These are phyloP conservation scores for Inga leiocalycina DNA, from an alignment of 306 rosid species.

Conservation along the genomic window DNA sequence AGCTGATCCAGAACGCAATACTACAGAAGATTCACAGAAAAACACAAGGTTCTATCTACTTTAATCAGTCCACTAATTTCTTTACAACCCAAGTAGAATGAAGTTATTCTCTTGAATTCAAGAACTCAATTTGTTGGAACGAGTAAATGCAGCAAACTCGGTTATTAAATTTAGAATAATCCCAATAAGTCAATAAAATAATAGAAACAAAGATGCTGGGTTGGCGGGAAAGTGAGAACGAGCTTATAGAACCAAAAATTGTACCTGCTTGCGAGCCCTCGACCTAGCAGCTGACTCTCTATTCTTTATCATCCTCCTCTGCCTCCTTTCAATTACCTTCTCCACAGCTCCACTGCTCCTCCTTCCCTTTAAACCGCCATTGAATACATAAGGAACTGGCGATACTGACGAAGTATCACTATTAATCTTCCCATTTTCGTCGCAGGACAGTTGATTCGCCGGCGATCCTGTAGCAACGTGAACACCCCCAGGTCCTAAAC, in stretches of 20 bases:
- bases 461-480: conserved; percentile 62
- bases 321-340: conserved; percentile 96
- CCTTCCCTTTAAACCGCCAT: conserved; percentile 80
- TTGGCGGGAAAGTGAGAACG: background rate
- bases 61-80: background rate
- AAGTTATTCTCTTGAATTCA: conserved; percentile 8
- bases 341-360: conserved; percentile 75
- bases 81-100: background rate
- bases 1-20: conserved; percentile 8
- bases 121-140: conserved; percentile 11
- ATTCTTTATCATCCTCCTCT: conserved; percentile 96
- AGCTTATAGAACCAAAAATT: conserved; percentile 16
- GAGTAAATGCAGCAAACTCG: conserved; percentile 18
- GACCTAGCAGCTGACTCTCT: conserved; percentile 99
- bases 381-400: conserved; percentile 75
- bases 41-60: background rate
- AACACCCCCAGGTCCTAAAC: conserved; percentile 56
- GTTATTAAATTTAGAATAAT: conserved; percentile 24
- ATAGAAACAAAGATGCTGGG: background rate
- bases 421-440: conserved; percentile 74
- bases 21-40: background rate
- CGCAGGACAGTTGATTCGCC: conserved; percentile 64
- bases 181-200: background rate
- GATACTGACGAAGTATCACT: conserved; percentile 87
- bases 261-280: conserved; percentile 97